Evolutionary conservation across 2,329 filamentous ascomycete species (phyloP).

Genomic region (Verticillium dahliae): DNA sequence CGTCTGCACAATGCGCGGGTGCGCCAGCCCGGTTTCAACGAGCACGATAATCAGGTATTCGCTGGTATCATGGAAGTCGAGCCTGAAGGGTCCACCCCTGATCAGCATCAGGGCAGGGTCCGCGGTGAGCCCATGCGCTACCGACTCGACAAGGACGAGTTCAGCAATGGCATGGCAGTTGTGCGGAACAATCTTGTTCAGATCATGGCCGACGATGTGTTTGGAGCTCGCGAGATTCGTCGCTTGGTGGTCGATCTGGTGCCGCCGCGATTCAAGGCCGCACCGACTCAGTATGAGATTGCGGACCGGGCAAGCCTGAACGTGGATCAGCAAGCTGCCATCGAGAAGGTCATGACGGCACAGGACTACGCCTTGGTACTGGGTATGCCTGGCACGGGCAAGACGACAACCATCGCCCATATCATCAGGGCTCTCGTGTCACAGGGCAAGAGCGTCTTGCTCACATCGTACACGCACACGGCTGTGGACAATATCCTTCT

Average conservation of each 20-base stretch:
- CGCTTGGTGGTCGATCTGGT: slow-evolving; percentile 73
- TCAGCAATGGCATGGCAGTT: slow-evolving; percentile 94
- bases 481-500: slow-evolving; percentile 97
- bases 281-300: slow-evolving; percentile 57
- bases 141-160: slow-evolving; percentile 93
- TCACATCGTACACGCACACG: slow-evolving; percentile 95
- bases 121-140: slow-evolving; percentile 59
- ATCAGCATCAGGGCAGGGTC: slow-evolving; percentile 44
- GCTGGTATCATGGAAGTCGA: slow-evolving; percentile 84
- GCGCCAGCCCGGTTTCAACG: slow-evolving; percentile 68
- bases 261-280: slow-evolving; percentile 65
- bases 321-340: slow-evolving; percentile 76
- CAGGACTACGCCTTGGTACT: slow-evolving; percentile 94
- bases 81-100: slow-evolving; percentile 44
- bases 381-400: slow-evolving; percentile 96
- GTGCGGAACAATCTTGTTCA: slow-evolving; percentile 91
- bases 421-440: slow-evolving; percentile 87
- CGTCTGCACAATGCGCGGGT: slow-evolving; percentile 81
- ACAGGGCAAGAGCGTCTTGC: slow-evolving; percentile 83
- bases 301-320: slow-evolving; percentile 66
- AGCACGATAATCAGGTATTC: slow-evolving; percentile 75
- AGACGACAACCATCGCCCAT: slow-evolving; percentile 96
- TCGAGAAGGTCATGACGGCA: slow-evolving; percentile 93
- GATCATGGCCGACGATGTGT: slow-evolving; percentile 76
- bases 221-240: slow-evolving; percentile 65